Evolutionary conservation across 1,284 basidiomycete species (phyloP), one percentile per base, ranked within the genome.

Genomic region (Malassezia sympodialis): DNA sequence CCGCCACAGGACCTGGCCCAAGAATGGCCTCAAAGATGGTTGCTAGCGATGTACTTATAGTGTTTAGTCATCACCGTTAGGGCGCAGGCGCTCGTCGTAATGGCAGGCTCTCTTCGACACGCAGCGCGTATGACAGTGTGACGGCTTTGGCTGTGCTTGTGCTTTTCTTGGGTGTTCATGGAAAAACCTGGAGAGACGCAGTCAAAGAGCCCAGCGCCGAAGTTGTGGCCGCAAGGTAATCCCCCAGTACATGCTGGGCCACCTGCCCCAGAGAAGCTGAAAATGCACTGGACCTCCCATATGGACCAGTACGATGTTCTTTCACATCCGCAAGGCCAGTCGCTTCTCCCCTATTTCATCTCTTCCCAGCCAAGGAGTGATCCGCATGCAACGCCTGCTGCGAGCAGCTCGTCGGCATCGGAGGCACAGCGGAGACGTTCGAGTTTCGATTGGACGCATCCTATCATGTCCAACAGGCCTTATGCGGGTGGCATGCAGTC

Each of bases 1-100:
- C 19, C 37, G 19, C 17, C 26, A 28, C 43, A 59, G 58, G 40
- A 37, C n/a, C 1, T 67, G 69, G 68, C 69, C 71, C 5, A 60
- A 58, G 47, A 73, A 71, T 54, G 55, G 58, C 8, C 30, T 28
- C 26, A 27, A 39, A 7, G 27, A 28, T 19, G 31, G 42, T 17
- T 51, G 49, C 26, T 51, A 30, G 37, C 10, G 19, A 19, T 39
- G 37, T 39, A 37, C 19, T 19, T 39, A 11, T 19, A 19, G 37
- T 24, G 19, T 23, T 37, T 34, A 46, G 43, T 53, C 42, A 45
- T 53, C 50, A 21, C 17, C 6, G n/a, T 6, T 3, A 12, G 37
- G 12, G 10, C 19, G 37, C 37, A 21, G 37, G 17, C 10, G 19
- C 37, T 19, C 17, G 37, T 21, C 19, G 11, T 5, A 10, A 7